Evolutionary conservation across 306 rosid species (phyloP).

Genomic region (Castanea crenata): DNA sequence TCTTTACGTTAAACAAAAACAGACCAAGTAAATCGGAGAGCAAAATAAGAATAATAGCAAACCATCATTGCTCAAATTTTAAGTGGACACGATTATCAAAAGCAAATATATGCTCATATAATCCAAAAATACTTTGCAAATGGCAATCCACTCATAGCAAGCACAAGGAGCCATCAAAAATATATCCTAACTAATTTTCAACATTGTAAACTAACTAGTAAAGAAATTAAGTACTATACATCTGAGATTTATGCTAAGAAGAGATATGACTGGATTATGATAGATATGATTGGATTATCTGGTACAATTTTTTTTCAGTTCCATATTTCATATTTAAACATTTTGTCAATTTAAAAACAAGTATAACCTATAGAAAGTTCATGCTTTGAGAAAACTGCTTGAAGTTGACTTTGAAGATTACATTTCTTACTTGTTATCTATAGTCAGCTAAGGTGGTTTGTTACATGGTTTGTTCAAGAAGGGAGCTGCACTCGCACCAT

Average conservation of each 20-base stretch:
- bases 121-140: not conserved
- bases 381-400: not conserved
- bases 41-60: not conserved
- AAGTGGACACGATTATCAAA: not conserved
- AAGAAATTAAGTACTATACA: not conserved
- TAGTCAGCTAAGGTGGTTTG: not conserved
- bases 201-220: not conserved
- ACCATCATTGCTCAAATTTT: not conserved
- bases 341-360: not conserved
- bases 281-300: not conserved
- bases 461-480: not conserved
- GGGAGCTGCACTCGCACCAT: not conserved
- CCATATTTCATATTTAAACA: not conserved
- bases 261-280: not conserved
- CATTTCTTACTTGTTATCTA: not conserved
- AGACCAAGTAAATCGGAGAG: not conserved
- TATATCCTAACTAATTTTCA: not conserved
- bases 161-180: not conserved
- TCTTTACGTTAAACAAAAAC: not conserved
- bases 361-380: not conserved
- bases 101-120: not conserved
- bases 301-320: not conserved
- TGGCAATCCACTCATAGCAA: not conserved
- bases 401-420: not conserved
- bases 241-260: not conserved